Base-by-base conservation (phyloP, 345 rosid species). In the Hibiscus trionum region DNA sequence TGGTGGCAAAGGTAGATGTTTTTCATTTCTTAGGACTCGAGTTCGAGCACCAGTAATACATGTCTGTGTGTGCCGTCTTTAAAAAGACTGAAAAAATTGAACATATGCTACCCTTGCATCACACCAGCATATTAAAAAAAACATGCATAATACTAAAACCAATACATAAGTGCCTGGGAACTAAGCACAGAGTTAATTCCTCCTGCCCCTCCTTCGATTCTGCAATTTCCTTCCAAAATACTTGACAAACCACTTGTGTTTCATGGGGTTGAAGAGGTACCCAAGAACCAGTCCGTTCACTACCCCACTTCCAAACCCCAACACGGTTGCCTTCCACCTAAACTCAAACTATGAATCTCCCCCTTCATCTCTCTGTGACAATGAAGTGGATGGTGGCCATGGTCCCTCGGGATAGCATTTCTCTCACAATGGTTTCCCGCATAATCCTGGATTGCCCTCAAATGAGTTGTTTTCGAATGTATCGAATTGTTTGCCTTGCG, bases 271-370 rank as follows among this genome's bases (percentile, higher is more conserved):
- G 26, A 55, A 55, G 11, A n/a, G 21, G 11, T 55, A 55, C 11
- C 58, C 26, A 1, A 55, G 58, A 55, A 55, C 26, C 26, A 55
- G 11, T 55, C 58, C 58, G 3, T 55, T 55, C 58, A 55, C 26
- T n/a, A 17, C 8, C 58, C 85, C 73, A 0, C 75, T 19, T 69
- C 70, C 79, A 14, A 29, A 82, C 3, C 82, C 82, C 3, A 72
- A 24, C 61, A 75, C 0, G 27, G 75, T 37, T 4, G 61, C 26
- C 27, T 14, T 72, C 81, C 81, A 79, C 6, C 24, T 57, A 7
- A 78, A 29, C 0, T 73, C 65, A 39, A 61, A 39, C 17, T 11
- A 39, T 39, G 44, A 39, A 39, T 39, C 44, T 39, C 10, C 44
- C 10, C 9, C 44, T 1, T 7, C 44, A 1, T 39, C 11, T 39